A percentile compares a stretch with the other conserved stretches of the same genome.
phyloP scores from a whole-genome alignment of 495 filamentous ascomycete species.

The Penicillium egyptiacum region DNA sequence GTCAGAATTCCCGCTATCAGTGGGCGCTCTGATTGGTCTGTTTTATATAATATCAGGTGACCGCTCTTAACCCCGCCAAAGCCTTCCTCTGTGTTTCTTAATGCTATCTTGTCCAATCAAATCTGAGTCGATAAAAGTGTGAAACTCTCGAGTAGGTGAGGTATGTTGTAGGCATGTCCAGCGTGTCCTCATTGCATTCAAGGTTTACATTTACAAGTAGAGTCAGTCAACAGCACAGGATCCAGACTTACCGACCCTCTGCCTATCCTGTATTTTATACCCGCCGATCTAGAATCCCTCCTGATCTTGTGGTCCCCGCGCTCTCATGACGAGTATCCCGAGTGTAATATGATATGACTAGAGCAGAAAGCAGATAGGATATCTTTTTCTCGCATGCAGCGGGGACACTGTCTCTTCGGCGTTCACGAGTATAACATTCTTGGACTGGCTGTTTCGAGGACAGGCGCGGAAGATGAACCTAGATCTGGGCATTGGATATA shows the following conservation, averaged over 20 bases:
- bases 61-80: constrained; percentile 5
- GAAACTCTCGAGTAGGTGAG: neutral
- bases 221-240: neutral
- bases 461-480: neutral
- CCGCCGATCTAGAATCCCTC: neutral
- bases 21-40: constrained; percentile 16
- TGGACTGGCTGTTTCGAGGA: neutral
- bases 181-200: neutral
- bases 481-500: neutral
- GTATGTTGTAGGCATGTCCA: too few species aligned
- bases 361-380: neutral
- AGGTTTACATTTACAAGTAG: neutral
- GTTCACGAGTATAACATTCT: neutral
- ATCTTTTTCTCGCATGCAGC: neutral
- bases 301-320: neutral
- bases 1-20: constrained; percentile 23
- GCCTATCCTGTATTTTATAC: neutral
- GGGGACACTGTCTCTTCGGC: neutral
- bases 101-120: neutral
- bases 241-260: neutral
- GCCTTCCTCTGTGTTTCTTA: neutral
- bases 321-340: neutral
- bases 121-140: neutral
- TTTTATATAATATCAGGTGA: constrained; percentile 9
- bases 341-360: neutral